Evolutionary conservation across 805 yeast species (phyloP).

Genomic region (Kodamaea kaohsiungensis): DNA sequence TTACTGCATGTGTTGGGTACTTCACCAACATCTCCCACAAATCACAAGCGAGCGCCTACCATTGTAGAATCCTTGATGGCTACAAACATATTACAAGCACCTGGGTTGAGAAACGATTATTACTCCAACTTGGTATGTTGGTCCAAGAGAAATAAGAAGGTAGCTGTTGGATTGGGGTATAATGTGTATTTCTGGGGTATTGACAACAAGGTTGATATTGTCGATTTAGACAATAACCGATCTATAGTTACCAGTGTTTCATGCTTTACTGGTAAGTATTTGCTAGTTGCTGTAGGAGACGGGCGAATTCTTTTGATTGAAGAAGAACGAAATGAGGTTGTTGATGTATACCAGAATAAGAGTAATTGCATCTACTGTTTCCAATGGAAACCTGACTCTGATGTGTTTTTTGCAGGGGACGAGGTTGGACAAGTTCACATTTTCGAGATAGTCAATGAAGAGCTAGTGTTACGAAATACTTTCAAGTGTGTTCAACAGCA

Average conservation of each 20-base stretch:
- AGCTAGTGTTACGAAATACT: constrained; percentile 11
- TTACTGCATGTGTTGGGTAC: constrained; percentile 12
- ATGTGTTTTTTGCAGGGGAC: constrained; percentile 60
- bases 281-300: constrained; percentile 58
- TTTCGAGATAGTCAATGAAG: constrained; percentile 30
- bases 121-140: constrained; percentile 76
- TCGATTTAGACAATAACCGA: constrained; percentile 41
- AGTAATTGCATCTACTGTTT: constrained; percentile 55
- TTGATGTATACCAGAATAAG: constrained; percentile 17
- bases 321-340: constrained; percentile 25
- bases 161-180: constrained; percentile 68
- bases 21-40: neutral
- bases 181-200: constrained; percentile 66
- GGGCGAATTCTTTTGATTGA: constrained; percentile 55
- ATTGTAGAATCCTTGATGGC: constrained; percentile 2
- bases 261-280: constrained; percentile 14
- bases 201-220: constrained; percentile 41
- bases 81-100: constrained; percentile 46
- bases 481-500: constrained; percentile 35
- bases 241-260: constrained; percentile 52
- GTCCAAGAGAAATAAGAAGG: constrained; percentile 50
- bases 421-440: constrained; percentile 59
- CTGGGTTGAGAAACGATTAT: constrained; percentile 72
- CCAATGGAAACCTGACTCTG: constrained; percentile 51
- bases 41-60: neutral